phyloP scores from a whole-genome alignment of 192 early-diverging fungal genomes.

The Allomyces macrogynus region DNA sequence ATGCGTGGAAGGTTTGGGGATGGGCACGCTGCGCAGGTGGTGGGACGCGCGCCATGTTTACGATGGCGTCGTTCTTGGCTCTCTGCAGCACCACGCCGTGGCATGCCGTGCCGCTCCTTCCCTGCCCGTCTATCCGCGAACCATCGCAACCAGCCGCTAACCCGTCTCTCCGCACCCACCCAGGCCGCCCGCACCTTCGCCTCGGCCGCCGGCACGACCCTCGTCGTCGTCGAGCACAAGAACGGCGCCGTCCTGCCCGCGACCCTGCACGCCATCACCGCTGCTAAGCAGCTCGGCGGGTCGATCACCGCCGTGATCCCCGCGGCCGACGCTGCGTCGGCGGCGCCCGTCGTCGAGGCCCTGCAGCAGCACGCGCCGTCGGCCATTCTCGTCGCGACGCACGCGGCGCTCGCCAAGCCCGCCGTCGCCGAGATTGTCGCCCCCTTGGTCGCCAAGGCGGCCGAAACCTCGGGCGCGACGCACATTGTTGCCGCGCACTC shows the following conservation, averaged over 20 bases:
- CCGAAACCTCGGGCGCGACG: slow-evolving; percentile 47
- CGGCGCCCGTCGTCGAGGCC: slow-evolving; percentile 34
- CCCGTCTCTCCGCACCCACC: no score
- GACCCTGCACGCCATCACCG: slow-evolving; percentile 71
- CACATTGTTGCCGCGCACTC: slow-evolving; percentile 76
- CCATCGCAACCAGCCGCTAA: no score
- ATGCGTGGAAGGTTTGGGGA: no score
- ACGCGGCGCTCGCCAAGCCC: slow-evolving; percentile 44
- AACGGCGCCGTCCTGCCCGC: slow-evolving; percentile 43
- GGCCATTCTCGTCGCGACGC: slow-evolving; percentile 73
- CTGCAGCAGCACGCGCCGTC: slow-evolving; percentile 43
- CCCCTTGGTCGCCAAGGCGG: slow-evolving; percentile 38
- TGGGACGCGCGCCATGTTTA: no score
- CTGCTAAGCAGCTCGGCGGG: slow-evolving; percentile 61
- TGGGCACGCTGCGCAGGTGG: no score
- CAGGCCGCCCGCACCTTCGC: no score
- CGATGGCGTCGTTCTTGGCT: no score
- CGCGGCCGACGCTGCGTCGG: slow-evolving; percentile 42
- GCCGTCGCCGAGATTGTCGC: slow-evolving; percentile 63
- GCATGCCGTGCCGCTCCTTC: no score
- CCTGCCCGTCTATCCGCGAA: no score
- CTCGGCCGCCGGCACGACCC: slow-evolving; percentile 32
- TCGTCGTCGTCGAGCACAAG: slow-evolving; percentile 81
- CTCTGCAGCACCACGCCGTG: no score
- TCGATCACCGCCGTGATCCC: slow-evolving; percentile 75